Evolutionary conservation across 2,329 filamentous ascomycete genomes (phyloP), one percentile per base, ranked within the genome.

Genomic region (Harringtonia aguacate): DNA sequence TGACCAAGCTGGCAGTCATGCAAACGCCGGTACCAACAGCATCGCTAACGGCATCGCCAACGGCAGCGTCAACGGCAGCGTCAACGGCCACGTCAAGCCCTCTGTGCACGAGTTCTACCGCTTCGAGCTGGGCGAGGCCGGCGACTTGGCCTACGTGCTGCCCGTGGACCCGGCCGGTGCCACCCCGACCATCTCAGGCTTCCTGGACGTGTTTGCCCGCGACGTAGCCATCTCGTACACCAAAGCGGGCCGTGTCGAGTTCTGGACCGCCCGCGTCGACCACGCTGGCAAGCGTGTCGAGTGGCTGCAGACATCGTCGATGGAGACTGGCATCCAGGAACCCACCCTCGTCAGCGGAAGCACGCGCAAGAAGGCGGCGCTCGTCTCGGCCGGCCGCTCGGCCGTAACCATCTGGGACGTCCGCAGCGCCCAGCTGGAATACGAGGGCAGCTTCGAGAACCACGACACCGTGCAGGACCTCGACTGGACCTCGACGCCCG

Each of bases 401-500:
- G 77, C 80, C 34, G 65, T 95, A 40, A 94, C 86, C 0, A 94
- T 95, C 40, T 95, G 89, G 90, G 89, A 95, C 56, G 84, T 86
- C 12, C 78, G 82, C 49, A 85, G 83, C 44, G 81, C 81, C 2
- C 81, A 87, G 49, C 71, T 95, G 7, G 89, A 95, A 59, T 88
- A 86, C 56, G 75, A 85, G 48, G 77, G 90, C 54, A 73, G 78
- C 27, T 92, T 88, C 50, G 74, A 82, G 50, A 71, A 73, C 13
- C 74, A 83, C 47, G 84, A 92, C 53, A 75, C 73, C 7, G 87
- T 95, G 34, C 79, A 83, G 50, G 89, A 95, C 60, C 74, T 95
- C 13, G 88, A 95, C 60, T 95, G 90, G 90, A 90, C 88, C 1
- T 90, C 86, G 4, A 95, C 89, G 0, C 87, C 87, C 0, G 86